Base-by-base conservation (phyloP, 352 stramenopile genomes). In the Phytophthora pini region DNA sequence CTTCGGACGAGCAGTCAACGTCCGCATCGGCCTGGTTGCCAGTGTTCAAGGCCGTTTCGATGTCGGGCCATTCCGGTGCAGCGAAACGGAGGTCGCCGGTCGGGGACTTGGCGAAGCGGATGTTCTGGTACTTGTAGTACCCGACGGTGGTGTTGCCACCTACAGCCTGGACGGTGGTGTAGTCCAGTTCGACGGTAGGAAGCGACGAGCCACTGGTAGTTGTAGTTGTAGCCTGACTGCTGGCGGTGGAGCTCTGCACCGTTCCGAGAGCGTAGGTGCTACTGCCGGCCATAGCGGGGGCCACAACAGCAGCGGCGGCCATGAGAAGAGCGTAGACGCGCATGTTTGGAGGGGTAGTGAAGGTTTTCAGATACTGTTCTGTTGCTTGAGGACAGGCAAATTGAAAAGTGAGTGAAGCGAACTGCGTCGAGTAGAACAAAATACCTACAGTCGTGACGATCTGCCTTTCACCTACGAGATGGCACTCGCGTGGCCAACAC, bases 61-160 rank as follows among this genome's bases (percentile, higher is more conserved):
- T 13, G n/a, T 65, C 46, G 2, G 61, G 67, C 67, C 67, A 75
- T 4, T 75, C 29, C 0, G 61, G 67, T 0, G 61, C 67, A 10
- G 67, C 51, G 38, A 75, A 75, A 27, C 67, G 67, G 2, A 71
- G 56, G 31, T 75, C 46, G 7, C 56, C 67, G 1, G 62, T 71
- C 1, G 67, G 67, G 0, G 49, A 34, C 17, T 69, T 61, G 34
- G 67, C 61, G 47, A 58, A 75, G 15, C 67, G 67, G 52, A 75
- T 75, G 61, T 75, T 72, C 61, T 75, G 67, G 41, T 68, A 75
- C 47, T 75, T 75, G 67, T 68, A 72, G 56, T 75, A 75, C 24
- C 67, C 67, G 56, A 68, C 48, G 20, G 67, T 68, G 46, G 56
- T 56, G 56, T 75, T 75, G 2, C 67, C 67, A 2, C 50, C 61